Conservation (phyloP, 75 land plant genomes). For the Cryptomeria japonica region DNA sequence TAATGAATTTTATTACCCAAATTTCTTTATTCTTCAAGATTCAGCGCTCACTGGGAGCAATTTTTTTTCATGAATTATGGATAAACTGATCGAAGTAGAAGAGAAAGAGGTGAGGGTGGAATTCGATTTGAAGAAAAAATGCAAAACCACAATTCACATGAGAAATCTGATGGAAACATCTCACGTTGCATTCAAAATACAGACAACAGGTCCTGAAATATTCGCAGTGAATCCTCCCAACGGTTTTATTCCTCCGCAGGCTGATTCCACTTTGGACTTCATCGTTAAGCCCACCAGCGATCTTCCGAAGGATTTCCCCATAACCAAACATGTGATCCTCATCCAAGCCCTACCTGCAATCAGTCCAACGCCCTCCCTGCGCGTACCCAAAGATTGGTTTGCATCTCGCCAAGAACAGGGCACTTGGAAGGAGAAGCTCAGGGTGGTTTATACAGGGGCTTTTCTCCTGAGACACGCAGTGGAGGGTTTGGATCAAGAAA, state of each 20-base stretch:
- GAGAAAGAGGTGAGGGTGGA: conserved; percentile 56
- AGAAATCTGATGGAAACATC: conserved; percentile 37
- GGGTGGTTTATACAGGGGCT: conserved; percentile 35
- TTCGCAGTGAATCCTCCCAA: conserved; percentile 65
- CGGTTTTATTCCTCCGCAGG: conserved; percentile 51
- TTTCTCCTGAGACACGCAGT: conserved; percentile 31
- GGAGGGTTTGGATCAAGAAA: neutral
- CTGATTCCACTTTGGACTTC: conserved; percentile 34
- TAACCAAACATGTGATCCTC: conserved; percentile 52
- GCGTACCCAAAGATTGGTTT: conserved; percentile 28
- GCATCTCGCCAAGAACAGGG: conserved; percentile 3
- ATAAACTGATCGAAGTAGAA: conserved; percentile 45
- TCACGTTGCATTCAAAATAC: conserved; percentile 69
- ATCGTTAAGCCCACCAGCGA: conserved; percentile 47
- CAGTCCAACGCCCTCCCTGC: neutral
- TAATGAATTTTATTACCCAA: too few relatives aligned
- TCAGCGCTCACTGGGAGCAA: neutral
- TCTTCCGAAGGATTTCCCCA: conserved; percentile 43
- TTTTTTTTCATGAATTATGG: conserved; percentile 15
- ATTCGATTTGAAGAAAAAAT: conserved; percentile 39
- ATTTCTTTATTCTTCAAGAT: too few relatives aligned
- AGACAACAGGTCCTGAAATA: conserved; percentile 62
- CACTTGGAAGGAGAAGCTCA: conserved; percentile 34
- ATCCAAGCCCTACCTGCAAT: conserved; percentile 29
- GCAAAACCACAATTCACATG: conserved; percentile 42